These are phyloP conservation scores for Yamadazyma friedrichii DNA, from an alignment of 1,139 yeast genomes.

Conservation along the genomic window DNA sequence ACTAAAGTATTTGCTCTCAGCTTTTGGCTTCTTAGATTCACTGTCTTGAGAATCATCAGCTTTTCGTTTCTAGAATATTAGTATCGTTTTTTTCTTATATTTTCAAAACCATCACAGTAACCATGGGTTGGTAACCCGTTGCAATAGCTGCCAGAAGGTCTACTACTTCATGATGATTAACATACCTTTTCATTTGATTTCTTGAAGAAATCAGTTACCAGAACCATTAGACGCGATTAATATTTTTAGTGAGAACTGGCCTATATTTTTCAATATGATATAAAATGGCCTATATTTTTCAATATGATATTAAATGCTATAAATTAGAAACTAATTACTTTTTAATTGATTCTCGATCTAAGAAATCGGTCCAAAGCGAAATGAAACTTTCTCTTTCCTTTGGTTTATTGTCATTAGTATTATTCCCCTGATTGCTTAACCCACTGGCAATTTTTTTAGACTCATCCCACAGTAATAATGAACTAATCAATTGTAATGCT, in stretches of 20 bases:
- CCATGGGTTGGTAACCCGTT: too few species aligned
- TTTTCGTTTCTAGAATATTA: constrained; percentile 8
- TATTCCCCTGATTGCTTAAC: constrained; percentile 37
- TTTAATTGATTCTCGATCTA: constrained; percentile 60
- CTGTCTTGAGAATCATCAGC: constrained; percentile 1
- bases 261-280: too few species aligned
- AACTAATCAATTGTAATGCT: constrained; percentile 79
- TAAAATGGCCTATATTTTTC: too few species aligned
- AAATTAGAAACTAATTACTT: not conserved
- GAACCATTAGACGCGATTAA: constrained; percentile 17
- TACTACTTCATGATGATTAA: not conserved
- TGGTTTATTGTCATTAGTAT: constrained; percentile 6
- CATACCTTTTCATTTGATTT: constrained; percentile 10
- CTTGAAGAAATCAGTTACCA: constrained; percentile 20
- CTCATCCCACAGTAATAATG: constrained; percentile 86
- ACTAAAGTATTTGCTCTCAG: constrained; percentile 7
- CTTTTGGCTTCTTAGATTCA: constrained; percentile 6
- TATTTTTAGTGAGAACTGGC: not conserved
- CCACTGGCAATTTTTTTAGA: constrained; percentile 83
- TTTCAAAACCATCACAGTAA: too few species aligned
- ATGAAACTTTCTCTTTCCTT: constrained; percentile 68
- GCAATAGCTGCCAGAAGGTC: too few species aligned
- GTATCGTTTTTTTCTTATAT: not conserved
- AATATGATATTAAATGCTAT: too few species aligned
- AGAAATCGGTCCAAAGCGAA: constrained; percentile 83